Evolutionary conservation across 257 asterid genomes (phyloP).

Genomic region (Fraxinus quadrangulata): DNA sequence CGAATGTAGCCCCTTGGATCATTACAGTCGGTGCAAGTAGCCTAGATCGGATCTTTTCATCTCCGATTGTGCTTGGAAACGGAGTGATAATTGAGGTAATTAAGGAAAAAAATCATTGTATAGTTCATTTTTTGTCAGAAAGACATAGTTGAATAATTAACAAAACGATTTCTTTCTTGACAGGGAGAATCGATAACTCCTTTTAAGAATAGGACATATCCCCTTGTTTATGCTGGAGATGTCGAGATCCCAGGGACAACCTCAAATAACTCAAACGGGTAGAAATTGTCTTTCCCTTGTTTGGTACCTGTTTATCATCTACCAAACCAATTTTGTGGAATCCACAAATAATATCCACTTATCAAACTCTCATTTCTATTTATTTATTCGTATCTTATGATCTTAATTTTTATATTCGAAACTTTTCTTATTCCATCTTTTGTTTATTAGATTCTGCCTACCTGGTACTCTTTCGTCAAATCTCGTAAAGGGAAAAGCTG

Average conservation of each 20-base stretch:
- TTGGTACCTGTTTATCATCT: no score
- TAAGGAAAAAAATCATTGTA: background rate
- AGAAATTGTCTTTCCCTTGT: background rate
- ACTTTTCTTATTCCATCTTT: no score
- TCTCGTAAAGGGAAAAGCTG: slow-evolving; percentile 47
- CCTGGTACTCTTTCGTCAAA: slow-evolving; percentile 44
- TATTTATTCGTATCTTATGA: no score
- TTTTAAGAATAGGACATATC: slow-evolving; percentile 26
- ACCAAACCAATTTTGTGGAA: no score
- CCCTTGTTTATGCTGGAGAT: slow-evolving; percentile 35
- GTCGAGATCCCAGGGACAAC: slow-evolving; percentile 43
- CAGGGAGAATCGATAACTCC: slow-evolving; percentile 52
- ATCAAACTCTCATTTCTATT: no score
- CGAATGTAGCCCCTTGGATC: slow-evolving; percentile 48
- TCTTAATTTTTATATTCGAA: no score
- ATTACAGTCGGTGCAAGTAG: slow-evolving; percentile 48
- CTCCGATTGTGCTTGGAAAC: slow-evolving; percentile 39
- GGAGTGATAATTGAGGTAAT: slow-evolving; percentile 30
- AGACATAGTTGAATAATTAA: background rate
- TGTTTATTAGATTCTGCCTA: slow-evolving; percentile 30
- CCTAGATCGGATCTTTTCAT: slow-evolving; percentile 32
- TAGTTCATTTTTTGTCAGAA: background rate
- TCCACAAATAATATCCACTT: no score
- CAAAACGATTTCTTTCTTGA: background rate
- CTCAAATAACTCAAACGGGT: slow-evolving; percentile 33